Base-by-base conservation (phyloP, 2,329 filamentous ascomycete genomes). In the Alternaria postmessia region DNA sequence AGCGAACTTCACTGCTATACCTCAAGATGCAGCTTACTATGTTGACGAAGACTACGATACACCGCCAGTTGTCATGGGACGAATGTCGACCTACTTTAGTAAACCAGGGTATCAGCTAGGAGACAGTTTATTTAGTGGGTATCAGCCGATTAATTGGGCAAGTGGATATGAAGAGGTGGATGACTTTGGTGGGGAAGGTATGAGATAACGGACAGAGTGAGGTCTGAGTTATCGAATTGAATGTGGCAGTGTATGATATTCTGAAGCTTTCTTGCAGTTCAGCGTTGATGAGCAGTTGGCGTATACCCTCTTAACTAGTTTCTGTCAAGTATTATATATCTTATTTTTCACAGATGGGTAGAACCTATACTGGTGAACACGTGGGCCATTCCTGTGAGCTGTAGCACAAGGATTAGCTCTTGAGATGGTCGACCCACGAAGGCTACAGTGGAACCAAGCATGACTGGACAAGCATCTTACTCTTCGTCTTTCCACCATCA, bases 101-200 rank as follows among this genome's bases (percentile, higher is more conserved):
- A 74, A 71, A 22, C 74, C 74, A 0, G 71, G 71, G 3, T 78
- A 78, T 38, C 70, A 74, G 42, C 63, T 77, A 1, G 75, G 76
- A 0, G 73, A 76, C 54, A 71, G 75, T 30, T 47, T 78, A 22
- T 54, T 62, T 7, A 69, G 68, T 24, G 64, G 62, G 3, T 75
- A 75, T 57, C 61, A 65, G n/a, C 54, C 54, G 9, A 58, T 62
- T 20, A 32, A 52, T 18, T 60, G 57, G 41, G 42, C 22, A 12
- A 30, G 9, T 51, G 30, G 11, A n/a, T 38, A 46, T 30, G 52
- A 24, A 7, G 41, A 54, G 16, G 7, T 38, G 16, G 48, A 36
- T 11, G 30, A 49, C 3, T 42, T 1, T 42, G 12, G 39, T 7
- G 46, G 12, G 48, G 48, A 36, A 9, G 26, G 12, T 4, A 8